Conservation (phyloP, 2,329 filamentous ascomycete genomes). For the Drechslera avenae region DNA sequence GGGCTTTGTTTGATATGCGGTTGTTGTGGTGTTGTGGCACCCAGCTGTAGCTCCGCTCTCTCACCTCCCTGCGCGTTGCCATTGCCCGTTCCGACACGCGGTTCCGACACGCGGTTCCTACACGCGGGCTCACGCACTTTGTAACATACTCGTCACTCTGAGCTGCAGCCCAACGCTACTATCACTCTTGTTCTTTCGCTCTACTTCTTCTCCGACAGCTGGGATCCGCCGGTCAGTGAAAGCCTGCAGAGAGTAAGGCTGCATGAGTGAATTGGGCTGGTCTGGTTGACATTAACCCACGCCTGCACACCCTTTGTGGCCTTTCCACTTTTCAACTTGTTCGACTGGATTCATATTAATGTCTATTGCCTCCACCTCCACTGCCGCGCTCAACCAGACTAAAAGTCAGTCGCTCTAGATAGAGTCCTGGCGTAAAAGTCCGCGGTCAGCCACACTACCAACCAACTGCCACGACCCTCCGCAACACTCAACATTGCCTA, state of each 20-base stretch:
- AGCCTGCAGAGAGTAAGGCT: slow-evolving; percentile 3
- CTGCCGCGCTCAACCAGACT: neutral
- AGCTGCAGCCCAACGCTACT: neutral
- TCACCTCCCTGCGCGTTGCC: slow-evolving; percentile 10
- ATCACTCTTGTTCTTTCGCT: neutral
- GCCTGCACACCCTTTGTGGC: slow-evolving; percentile 7
- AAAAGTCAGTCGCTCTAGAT: neutral
- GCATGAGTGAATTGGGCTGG: slow-evolving; percentile 11
- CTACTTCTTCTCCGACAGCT: neutral
- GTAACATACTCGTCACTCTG: slow-evolving; percentile 7
- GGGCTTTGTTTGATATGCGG: slow-evolving; percentile 3
- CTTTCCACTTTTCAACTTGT: slow-evolving; percentile 1
- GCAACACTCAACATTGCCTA: neutral
- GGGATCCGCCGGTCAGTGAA: neutral
- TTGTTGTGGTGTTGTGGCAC: slow-evolving; percentile 16
- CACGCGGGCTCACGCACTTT: slow-evolving; percentile 8
- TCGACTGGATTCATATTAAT: slow-evolving; percentile 12
- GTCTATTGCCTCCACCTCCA: slow-evolving; percentile 1
- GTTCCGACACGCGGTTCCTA: slow-evolving; percentile 7
- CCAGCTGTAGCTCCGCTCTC: slow-evolving; percentile 11
- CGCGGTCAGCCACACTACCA: neutral
- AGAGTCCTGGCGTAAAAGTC: neutral
- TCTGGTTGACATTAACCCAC: slow-evolving; percentile 3
- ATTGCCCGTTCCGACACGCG: slow-evolving; percentile 15
- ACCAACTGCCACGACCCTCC: neutral